A percentile compares a stretch with the other conserved stretches of the same genome.
These are phyloP conservation scores for Stellera chamaejasme DNA, from an alignment of 345 rosid genomes.

Conservation along the genomic window DNA sequence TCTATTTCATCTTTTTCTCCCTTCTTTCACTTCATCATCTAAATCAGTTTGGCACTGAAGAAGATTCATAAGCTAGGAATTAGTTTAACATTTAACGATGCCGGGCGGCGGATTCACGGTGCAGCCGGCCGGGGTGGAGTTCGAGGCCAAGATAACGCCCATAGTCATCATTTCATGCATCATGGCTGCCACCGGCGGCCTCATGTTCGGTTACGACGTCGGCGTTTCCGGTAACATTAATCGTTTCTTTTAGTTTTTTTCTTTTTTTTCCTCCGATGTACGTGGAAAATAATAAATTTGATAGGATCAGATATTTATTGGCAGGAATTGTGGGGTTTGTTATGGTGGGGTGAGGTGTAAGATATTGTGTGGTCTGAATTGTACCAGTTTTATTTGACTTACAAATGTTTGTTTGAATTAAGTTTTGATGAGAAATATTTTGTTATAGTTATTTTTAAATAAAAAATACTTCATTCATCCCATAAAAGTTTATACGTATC, in stretches of 20 bases:
- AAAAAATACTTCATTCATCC: too few species aligned
- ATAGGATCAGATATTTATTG: too few species aligned
- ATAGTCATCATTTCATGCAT: conserved; percentile 75
- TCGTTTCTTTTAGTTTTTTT: not conserved
- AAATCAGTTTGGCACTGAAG: too few species aligned
- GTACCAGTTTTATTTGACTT: not conserved
- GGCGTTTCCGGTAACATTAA: conserved; percentile 62
- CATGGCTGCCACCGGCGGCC: conserved; percentile 95
- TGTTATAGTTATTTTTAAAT: too few species aligned
- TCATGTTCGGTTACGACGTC: conserved; percentile 88
- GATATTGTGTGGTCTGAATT: too few species aligned
- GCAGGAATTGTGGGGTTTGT: too few species aligned
- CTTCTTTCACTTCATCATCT: not conserved
- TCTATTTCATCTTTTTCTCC: not conserved
- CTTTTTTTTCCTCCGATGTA: not conserved
- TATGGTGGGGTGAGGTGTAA: too few species aligned
- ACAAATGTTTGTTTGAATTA: too few species aligned
- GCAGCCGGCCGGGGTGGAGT: conserved; percentile 44
- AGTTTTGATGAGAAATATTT: too few species aligned
- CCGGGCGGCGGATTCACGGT: conserved; percentile 63
- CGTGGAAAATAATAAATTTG: not conserved
- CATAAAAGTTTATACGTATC: too few species aligned
- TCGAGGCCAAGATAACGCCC: conserved; percentile 88
- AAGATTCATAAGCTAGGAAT: too few species aligned
- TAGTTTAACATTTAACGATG: conserved; percentile 23